Base-by-base conservation (phyloP, 1,284 basidiomycete species). In the Malassezia dermatis region DNA sequence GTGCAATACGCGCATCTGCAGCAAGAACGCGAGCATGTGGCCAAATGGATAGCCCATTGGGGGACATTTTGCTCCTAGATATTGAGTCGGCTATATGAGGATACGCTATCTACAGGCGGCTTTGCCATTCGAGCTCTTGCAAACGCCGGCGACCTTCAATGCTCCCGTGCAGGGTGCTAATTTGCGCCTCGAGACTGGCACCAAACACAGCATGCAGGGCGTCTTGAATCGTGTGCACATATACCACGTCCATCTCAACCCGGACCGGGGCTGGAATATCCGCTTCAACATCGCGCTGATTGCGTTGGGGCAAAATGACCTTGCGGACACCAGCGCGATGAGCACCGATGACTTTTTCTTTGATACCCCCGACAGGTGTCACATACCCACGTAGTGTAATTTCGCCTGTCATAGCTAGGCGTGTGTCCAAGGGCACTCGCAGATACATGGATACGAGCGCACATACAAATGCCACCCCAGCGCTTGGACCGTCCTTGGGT, bases 401-500 rank as follows among this genome's bases (percentile, higher is more conserved):
- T 54, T 73, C 71, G 37, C 71, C 71, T 24, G 71, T 73, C 65
- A 72, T 71, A 53, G 71, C 69, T 1, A 73, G 55, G 44, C 61
- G 65, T 8, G 67, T 65, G 41, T 63, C 62, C 39, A 73, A 58
- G 51, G 81, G 81, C 12, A 82, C 82, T 2, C 85, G 85, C 4
- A 85, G 87, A 40, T 89, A 78, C 31, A 90, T 77, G 5, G 86
- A 88, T 12, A 89, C 86, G 49, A 91, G 81, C 0, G 88, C 88
- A 64, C 86, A 87, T 1, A 83, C 82, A 82, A 91, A 88, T 1
- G 88, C 87, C 17, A 90, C 81, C 4, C 89, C 89, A 0, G 89
- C 88, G 63, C 63, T 60, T 44, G 88, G 88, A 0, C 89, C 89
- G 69, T 91, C 89, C 77, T 91, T 91, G 78, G 84, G 88, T 72